Percentiles rank a stretch among this genome's conserved stretches.
Evolutionary conservation across 768 basidiomycete genomes (phyloP).

Genomic region (Leccinum arenicola): DNA sequence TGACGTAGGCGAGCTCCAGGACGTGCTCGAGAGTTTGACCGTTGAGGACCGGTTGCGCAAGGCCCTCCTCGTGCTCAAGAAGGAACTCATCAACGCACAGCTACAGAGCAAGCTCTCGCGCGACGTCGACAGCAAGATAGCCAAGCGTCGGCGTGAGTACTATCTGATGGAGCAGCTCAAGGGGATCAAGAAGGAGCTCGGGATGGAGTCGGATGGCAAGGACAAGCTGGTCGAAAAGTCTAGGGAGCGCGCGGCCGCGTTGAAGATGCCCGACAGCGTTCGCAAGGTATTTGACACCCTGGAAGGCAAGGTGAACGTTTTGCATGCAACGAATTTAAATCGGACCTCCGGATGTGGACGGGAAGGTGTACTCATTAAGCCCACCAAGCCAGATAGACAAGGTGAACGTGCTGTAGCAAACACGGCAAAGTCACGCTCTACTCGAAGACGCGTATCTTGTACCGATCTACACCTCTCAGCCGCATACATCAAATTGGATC

Average conservation of each 20-base stretch:
- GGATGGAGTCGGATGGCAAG: slow-evolving; percentile 94
- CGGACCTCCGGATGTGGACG: too few relatives aligned
- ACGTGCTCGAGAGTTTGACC: slow-evolving; percentile 81
- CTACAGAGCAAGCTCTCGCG: slow-evolving; percentile 88
- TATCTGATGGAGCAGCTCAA: slow-evolving; percentile 97
- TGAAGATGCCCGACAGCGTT: slow-evolving; percentile 89
- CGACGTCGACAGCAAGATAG: slow-evolving; percentile 93
- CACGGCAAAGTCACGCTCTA: too few relatives aligned
- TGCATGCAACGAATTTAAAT: too few relatives aligned
- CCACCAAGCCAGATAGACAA: too few relatives aligned
- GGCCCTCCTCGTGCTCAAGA: slow-evolving; percentile 90
- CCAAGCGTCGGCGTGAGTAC: slow-evolving; percentile 90
- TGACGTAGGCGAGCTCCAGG: slow-evolving; percentile 88
- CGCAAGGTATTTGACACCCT: slow-evolving; percentile 43
- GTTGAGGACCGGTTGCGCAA: slow-evolving; percentile 92
- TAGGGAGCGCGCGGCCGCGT: slow-evolving; percentile 71
- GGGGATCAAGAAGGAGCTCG: slow-evolving; percentile 94
- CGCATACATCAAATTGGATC: too few relatives aligned
- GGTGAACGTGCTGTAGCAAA: too few relatives aligned
- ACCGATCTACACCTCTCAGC: too few relatives aligned
- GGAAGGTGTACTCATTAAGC: too few relatives aligned
- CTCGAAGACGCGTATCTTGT: too few relatives aligned
- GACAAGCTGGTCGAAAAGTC: slow-evolving; percentile 93
- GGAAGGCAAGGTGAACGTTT: too few relatives aligned
- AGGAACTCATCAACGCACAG: slow-evolving; percentile 96